Conservation (phyloP, 495 filamentous ascomycete species). For the Penicillium verhagenii region DNA sequence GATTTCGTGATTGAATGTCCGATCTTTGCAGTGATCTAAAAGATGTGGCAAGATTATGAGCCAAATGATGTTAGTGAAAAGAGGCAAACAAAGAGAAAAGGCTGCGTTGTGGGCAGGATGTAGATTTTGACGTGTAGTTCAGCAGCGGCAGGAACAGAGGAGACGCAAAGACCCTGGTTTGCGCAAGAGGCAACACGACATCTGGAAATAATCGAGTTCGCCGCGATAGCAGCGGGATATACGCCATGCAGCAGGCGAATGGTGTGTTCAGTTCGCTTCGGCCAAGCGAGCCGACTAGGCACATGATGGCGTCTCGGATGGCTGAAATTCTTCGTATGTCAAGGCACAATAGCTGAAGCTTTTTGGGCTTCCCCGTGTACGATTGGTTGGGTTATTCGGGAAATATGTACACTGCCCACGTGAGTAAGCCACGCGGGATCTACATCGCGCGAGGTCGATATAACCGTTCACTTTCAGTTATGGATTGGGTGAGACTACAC, state of each 20-base stretch:
- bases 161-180: neutral
- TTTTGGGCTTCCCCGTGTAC: too few relatives aligned
- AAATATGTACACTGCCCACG: neutral
- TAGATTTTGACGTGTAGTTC: too few relatives aligned
- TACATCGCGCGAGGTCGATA: neutral
- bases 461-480: neutral
- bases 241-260: neutral
- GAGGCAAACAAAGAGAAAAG: too few relatives aligned
- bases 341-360: too few relatives aligned
- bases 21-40: too few relatives aligned
- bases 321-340: neutral
- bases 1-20: too few relatives aligned
- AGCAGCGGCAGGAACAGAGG: too few relatives aligned
- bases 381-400: neutral
- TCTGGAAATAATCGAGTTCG: neutral
- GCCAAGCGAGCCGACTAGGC: neutral
- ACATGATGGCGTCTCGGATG: neutral
- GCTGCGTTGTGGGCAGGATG: too few relatives aligned
- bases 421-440: neutral
- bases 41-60: too few relatives aligned
- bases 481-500: too few relatives aligned
- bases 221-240: neutral
- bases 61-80: too few relatives aligned
- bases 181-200: neutral
- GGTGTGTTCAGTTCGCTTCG: neutral